Evolutionary conservation across 1,284 basidiomycete genomes (phyloP), one percentile per base, ranked within the genome.

Genomic region (Cryptococcus sp.): DNA sequence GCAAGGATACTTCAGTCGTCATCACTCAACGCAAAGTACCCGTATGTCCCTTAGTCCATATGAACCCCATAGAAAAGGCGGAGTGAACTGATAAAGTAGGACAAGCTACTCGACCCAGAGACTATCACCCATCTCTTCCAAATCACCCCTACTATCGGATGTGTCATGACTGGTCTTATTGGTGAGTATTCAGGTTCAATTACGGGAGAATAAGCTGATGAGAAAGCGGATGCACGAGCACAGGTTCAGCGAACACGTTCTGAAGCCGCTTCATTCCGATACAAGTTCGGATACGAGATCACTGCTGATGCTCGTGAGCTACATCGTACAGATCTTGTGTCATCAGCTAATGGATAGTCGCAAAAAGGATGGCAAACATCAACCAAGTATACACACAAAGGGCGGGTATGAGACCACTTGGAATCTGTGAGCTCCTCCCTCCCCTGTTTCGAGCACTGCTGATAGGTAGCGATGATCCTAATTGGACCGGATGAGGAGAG

Each of bases 301-400:
- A 93, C 92, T 2, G 91, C 94, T 0, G 93, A 96, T 72, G 85
- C 90, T 28, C 82, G 72, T 75, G 55, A 63, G 73, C 66, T 21
- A 7, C 16, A 36, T 39, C 7, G 31, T 42, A 31, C 19, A 19
- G 19, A 4, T 34, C 19, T 16, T 19, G 7, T 14, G 18, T 19
- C n/a, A 43, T 22, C 4, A 43, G 11, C 41, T 22, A 16, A 19
- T 19, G 41, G 23, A 1, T 57, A 76, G 75, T 99, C 41, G 90
- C 96, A 32, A 86, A 93, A 67, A 82, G 96, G 46, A 79, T 99
- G 72, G 94, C 96, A 36, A 98, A 98, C 76, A 91, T 99, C 76
- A 98, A 98, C 76, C 96, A 99, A 77, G 94, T 98, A 1, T 96
- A 97, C 77, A 98, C 94, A 0, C 94, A 98, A 77, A 83, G 90